These are phyloP conservation scores for Euphorbia tirucalli DNA, from an alignment of 345 rosid genomes.

Conservation along the genomic window DNA sequence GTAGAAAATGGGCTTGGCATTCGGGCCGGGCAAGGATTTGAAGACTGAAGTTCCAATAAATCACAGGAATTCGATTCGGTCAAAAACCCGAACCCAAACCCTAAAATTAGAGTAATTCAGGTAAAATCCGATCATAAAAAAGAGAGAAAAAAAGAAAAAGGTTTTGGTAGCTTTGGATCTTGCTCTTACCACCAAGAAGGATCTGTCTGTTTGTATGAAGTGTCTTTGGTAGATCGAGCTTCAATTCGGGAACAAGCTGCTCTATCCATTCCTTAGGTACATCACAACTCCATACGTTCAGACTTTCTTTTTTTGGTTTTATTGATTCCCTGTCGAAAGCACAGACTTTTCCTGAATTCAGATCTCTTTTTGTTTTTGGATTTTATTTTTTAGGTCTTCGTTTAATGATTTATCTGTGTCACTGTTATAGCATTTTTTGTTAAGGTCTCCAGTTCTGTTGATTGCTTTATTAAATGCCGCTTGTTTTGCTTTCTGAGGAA, in stretches of 20 bases:
- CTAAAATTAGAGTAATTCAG: background rate
- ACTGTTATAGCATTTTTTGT: background rate
- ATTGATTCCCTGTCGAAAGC: background rate
- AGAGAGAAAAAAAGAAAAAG: background rate
- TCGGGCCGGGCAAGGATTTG: no score
- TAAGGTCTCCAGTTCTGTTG: background rate
- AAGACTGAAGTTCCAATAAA: no score
- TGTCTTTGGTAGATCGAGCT: constrained; percentile 6
- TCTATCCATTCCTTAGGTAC: constrained; percentile 7
- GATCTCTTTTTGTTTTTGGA: background rate
- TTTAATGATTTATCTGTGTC: background rate
- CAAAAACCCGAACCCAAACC: background rate
- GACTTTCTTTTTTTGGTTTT: background rate
- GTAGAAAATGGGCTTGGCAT: no score
- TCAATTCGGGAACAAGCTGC: background rate
- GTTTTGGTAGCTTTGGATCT: background rate
- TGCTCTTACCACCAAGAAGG: background rate
- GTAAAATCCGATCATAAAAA: background rate
- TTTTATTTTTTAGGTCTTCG: background rate
- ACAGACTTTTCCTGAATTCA: background rate
- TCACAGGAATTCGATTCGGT: background rate
- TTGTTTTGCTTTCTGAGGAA: background rate
- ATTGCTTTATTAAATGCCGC: background rate
- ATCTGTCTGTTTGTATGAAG: background rate
- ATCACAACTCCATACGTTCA: background rate